Conservation (phyloP, 106 monocot species). For the Platanthera zijinensis region DNA sequence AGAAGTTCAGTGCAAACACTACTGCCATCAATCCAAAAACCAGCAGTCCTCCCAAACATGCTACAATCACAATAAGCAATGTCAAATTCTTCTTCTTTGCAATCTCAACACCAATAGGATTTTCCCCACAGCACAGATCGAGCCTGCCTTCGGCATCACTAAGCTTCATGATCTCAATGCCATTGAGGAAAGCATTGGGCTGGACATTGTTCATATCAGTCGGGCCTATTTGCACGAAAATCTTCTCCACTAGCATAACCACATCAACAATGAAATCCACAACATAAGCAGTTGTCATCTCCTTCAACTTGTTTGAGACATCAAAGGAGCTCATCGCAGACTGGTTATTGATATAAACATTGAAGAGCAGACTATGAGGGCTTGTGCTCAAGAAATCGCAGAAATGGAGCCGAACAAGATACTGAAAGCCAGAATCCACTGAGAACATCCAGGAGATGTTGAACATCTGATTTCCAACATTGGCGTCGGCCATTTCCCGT, state of each 20-base stretch:
- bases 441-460: conserved; percentile 59
- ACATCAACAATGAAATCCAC: conserved; percentile 44
- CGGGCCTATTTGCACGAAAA: conserved; percentile 46
- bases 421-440: conserved; percentile 45
- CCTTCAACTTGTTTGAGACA: conserved; percentile 24
- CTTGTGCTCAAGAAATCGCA: conserved; percentile 45
- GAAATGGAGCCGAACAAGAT: conserved; percentile 65
- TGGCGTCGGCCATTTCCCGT: conserved; percentile 64
- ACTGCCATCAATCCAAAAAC: conserved; percentile 10
- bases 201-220: conserved; percentile 10
- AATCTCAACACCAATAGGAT: conserved; percentile 11
- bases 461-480: conserved; percentile 38
- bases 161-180: conserved; percentile 62
- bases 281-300: conserved; percentile 31
- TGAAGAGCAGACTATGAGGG: conserved; percentile 24
- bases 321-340: conserved; percentile 38
- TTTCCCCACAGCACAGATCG: conserved; percentile 10
- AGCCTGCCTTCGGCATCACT: conserved; percentile 26
- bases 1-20: conserved; percentile 7
- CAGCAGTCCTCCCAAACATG: conserved; percentile 10
- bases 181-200: conserved; percentile 70
- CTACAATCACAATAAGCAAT: conserved; percentile 4
- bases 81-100: conserved; percentile 13
- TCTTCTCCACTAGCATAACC: conserved; percentile 18
- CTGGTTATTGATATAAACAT: conserved; percentile 57